These are phyloP conservation scores for Dillenia turbinata DNA, from an alignment of 164 flowering plant species.

Conservation along the genomic window DNA sequence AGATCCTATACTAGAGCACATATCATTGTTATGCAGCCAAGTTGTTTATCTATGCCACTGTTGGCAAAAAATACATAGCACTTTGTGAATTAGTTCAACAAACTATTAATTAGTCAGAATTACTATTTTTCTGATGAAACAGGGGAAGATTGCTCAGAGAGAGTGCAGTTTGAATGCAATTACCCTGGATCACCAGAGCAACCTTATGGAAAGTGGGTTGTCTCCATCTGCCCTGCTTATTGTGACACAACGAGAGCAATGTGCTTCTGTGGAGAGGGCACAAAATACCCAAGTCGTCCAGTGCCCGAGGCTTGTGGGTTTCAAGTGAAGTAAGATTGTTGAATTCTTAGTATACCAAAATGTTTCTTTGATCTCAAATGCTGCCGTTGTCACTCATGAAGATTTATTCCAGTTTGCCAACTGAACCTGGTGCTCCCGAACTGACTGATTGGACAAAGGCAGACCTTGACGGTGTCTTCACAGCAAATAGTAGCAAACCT, in stretches of 20 bases:
- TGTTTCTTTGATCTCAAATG: slow-evolving; percentile 2
- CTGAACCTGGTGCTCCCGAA: slow-evolving; percentile 53
- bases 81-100: not conserved
- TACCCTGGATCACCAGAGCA: slow-evolving; percentile 44
- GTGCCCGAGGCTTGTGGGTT: slow-evolving; percentile 93
- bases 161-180: slow-evolving; percentile 65
- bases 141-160: slow-evolving; percentile 87
- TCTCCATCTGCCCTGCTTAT: slow-evolving; percentile 79
- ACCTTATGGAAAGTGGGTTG: slow-evolving; percentile 94
- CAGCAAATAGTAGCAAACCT: slow-evolving; percentile 60
- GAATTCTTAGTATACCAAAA: not conserved
- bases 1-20: no score
- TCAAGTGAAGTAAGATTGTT: slow-evolving; percentile 51
- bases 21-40: not conserved
- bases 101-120: not conserved
- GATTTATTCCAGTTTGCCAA: slow-evolving; percentile 47
- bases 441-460: slow-evolving; percentile 68
- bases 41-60: not conserved
- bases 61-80: not conserved
- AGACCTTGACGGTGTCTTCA: slow-evolving; percentile 65
- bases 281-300: slow-evolving; percentile 97
- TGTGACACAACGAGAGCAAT: slow-evolving; percentile 93
- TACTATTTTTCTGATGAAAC: slow-evolving; percentile 15
- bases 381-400: slow-evolving; percentile 3
- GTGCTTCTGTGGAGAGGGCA: slow-evolving; percentile 98